These are phyloP conservation scores for Colletotrichum sansevieriae DNA, from an alignment of 2,329 filamentous ascomycete genomes.

Conservation along the genomic window DNA sequence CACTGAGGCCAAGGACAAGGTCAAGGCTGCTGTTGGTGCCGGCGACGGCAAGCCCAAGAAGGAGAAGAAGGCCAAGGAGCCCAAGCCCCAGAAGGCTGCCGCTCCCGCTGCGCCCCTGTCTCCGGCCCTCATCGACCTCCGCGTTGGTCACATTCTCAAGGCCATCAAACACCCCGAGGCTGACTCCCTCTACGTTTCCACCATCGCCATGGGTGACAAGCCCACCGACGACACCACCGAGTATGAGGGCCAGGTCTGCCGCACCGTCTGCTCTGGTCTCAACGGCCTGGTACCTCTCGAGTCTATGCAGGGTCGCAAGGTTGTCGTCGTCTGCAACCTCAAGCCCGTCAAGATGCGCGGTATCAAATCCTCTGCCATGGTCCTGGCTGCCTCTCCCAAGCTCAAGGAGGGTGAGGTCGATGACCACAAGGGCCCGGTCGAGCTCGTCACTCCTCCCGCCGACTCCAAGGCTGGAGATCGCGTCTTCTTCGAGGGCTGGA, in stretches of 20 bases:
- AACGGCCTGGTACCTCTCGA: slow-evolving; percentile 93
- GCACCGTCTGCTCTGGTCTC: slow-evolving; percentile 96
- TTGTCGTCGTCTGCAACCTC: slow-evolving; percentile 95
- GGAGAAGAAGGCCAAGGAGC: slow-evolving; percentile 91
- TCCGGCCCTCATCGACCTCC: slow-evolving; percentile 90
- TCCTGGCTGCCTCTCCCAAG: slow-evolving; percentile 91
- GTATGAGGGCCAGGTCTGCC: slow-evolving; percentile 90
- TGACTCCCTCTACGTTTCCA: slow-evolving; percentile 94
- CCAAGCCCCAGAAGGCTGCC: slow-evolving; percentile 78
- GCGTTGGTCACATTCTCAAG: slow-evolving; percentile 97
- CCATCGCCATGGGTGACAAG: slow-evolving; percentile 92
- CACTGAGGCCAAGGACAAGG: slow-evolving; percentile 62
- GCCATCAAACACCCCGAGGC: slow-evolving; percentile 96
- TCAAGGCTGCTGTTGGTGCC: slow-evolving; percentile 55
- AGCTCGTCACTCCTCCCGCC: slow-evolving; percentile 87
- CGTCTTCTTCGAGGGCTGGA: slow-evolving; percentile 94
- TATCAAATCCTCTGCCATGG: slow-evolving; percentile 84
- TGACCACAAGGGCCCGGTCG: slow-evolving; percentile 90
- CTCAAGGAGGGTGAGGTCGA: slow-evolving; percentile 85
- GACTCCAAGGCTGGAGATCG: slow-evolving; percentile 86
- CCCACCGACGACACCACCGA: slow-evolving; percentile 91
- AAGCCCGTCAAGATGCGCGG: slow-evolving; percentile 99
- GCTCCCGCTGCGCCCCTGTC: slow-evolving; percentile 81
- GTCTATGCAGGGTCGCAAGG: slow-evolving; percentile 97
- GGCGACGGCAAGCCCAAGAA: slow-evolving; percentile 71